Evolutionary conservation across 192 early-diverging fungal species (phyloP).

Genomic region (Chytriomyces confervae): DNA sequence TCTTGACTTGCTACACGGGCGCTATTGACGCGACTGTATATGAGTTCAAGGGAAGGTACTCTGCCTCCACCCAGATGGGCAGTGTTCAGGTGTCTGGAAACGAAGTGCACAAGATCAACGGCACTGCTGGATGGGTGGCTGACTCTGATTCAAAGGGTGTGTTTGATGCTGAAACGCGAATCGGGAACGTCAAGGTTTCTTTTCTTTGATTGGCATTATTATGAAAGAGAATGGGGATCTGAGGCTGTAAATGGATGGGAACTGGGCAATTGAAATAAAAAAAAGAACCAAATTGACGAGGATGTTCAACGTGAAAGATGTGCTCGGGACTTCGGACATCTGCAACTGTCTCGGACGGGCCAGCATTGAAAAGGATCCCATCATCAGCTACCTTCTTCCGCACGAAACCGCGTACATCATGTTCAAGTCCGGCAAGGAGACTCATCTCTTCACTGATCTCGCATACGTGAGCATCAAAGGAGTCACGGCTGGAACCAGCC

Average conservation of each 20-base stretch:
- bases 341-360: too few relatives aligned
- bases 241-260: too few relatives aligned
- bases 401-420: background rate
- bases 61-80: background rate
- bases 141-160: background rate
- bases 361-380: too few relatives aligned
- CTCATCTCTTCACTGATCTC: slow-evolving; percentile 5
- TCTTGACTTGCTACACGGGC: background rate
- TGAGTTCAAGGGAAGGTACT: background rate
- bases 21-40: background rate
- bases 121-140: background rate
- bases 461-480: background rate
- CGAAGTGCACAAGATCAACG: background rate
- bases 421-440: background rate
- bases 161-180: background rate
- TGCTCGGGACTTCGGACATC: too few relatives aligned
- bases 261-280: too few relatives aligned
- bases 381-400: too few relatives aligned
- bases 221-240: too few relatives aligned
- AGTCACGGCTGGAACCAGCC: background rate
- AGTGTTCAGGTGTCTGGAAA: background rate
- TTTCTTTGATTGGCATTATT: background rate
- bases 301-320: too few relatives aligned
- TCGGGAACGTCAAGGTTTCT: background rate
- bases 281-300: too few relatives aligned